Evolutionary conservation across 2,329 filamentous ascomycete species (phyloP), one percentile per base, ranked within the genome.

Genomic region (Penicillium oxalicum): DNA sequence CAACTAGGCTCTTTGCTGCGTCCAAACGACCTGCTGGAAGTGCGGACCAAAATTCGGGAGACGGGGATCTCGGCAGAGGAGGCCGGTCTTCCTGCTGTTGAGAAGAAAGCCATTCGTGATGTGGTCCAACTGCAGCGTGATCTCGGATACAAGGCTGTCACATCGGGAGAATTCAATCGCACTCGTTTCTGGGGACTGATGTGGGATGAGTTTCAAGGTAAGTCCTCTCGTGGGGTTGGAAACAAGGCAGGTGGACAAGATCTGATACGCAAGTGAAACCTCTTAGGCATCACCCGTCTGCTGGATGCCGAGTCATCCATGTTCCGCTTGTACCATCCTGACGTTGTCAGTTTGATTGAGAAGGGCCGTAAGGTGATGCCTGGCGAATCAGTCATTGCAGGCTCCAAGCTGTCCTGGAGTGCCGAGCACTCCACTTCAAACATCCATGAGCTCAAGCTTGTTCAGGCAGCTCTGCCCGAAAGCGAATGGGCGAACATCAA

Each of bases 401-500:
- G 54, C 12, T 51, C 51, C 9, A 61, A 61, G 48, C 50, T 61
- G 1, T 51, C 55, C 3, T 58, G 56, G 54, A 61, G 37, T 41
- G 9, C 47, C 2, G 43, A 48, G 0, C 44, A 50, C 11, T 57
- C 58, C 5, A 9, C 44, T 8, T 58, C 59, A 6, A 62, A 61
- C 34, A 43, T 60, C 7, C 56, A 60, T 45, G 57, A 60, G 45
- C 50, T 60, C n/a, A 49, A 51, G 32, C 51, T 60, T 2, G 43
- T 60, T 4, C 56, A 60, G 41, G 43, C 50, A 1, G 46, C 54
- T 8, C 45, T 87, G 0, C 78, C 83, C 0, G 73, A 80, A 32
- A 79, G 82, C 37, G 72, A 80, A 46, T 79, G 82, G 62, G 77
- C 78, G 51, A 80, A 84, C 54, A 80, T 83, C 66, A 86, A 87